Base-by-base conservation (phyloP, 768 basidiomycete genomes). In the Rhodotorula taiwanensis region DNA sequence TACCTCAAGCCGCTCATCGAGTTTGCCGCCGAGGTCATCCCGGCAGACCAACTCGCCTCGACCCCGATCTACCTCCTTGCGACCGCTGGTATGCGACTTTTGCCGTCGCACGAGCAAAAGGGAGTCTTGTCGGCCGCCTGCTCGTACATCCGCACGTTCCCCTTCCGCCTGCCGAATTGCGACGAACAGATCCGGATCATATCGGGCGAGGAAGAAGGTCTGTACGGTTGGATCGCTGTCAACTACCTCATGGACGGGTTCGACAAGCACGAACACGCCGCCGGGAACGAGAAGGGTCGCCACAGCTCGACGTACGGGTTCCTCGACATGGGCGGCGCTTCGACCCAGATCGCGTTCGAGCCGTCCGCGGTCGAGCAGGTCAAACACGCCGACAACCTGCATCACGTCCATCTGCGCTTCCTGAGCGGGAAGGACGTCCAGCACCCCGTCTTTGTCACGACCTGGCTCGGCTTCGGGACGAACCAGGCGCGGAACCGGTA, bases 221-320 rank as follows among this genome's bases (percentile, higher is more conserved):
- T 98, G 47, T 98, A 92, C 76, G 95, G 95, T 0, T 99, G 95
- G 95, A 91, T 99, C 60, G 92, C 93, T 0, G 91, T 98, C 71
- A 99, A 98, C 76, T 98, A 99, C 75, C 84, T 98, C 52, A 93
- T 97, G 89, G 88, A 98, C 72, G 94, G 93, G 3, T 99, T 99
- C 73, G 77, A 74, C 68, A 79, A 70, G 55, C 76, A 56, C 73
- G 75, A 52, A 47, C 63, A 71, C 51, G 58, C 60, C 10, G 80
- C 80, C 15, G 75, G 79, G 0, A 51, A 60, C 47, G 61, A 60
- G 78, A 75, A 56, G 16, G 13, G 23, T n/a, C 74, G 81, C 55
- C 80, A 83, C 74, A 81, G 80, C 52, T 89, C 89, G 25, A 97
- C 94, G 7, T 98, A 90, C 72, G 95, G 95, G 9, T 99, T 99